phyloP scores from a whole-genome alignment of 2,329 filamentous ascomycete genomes.

The Dendryphion nanum region DNA sequence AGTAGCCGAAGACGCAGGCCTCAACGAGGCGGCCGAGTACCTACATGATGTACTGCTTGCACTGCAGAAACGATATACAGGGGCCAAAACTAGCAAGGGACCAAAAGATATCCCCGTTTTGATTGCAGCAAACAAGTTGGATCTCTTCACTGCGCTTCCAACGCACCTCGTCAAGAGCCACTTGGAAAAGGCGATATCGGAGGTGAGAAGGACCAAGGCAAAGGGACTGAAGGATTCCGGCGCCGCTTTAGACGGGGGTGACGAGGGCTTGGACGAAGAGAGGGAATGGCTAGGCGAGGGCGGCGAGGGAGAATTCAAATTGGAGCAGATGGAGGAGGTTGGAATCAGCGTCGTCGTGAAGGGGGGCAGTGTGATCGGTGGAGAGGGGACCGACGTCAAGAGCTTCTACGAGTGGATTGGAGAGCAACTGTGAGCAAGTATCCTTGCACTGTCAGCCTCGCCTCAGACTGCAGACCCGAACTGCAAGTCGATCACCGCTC shows the following conservation, averaged over 20 bases:
- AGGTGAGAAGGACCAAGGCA: constrained; percentile 70
- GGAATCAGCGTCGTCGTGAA: constrained; percentile 74
- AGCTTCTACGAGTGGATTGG: constrained; percentile 93
- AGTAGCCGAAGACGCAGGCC: constrained; percentile 42
- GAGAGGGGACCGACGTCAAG: constrained; percentile 67
- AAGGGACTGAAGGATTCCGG: constrained; percentile 82
- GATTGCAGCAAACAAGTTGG: constrained; percentile 90
- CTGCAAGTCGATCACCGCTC: no score
- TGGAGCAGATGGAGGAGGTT: constrained; percentile 79
- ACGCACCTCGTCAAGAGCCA: constrained; percentile 69
- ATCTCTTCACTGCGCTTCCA: constrained; percentile 90
- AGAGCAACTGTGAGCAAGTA: constrained; percentile 65
- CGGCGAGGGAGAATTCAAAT: constrained; percentile 73
- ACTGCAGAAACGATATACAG: constrained; percentile 71
- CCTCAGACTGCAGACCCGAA: no score
- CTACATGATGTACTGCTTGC: constrained; percentile 84
- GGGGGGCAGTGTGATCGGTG: constrained; percentile 67
- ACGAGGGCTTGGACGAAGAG: constrained; percentile 57
- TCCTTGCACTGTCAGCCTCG: no score
- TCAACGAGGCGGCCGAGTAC: constrained; percentile 76
- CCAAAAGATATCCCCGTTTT: constrained; percentile 69
- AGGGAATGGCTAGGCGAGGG: constrained; percentile 77
- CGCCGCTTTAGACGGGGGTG: constrained; percentile 59
- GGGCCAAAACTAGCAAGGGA: constrained; percentile 56
- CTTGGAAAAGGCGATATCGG: constrained; percentile 77